Conservation (phyloP, 495 filamentous ascomycete genomes). For the Penicillium fimorum region DNA sequence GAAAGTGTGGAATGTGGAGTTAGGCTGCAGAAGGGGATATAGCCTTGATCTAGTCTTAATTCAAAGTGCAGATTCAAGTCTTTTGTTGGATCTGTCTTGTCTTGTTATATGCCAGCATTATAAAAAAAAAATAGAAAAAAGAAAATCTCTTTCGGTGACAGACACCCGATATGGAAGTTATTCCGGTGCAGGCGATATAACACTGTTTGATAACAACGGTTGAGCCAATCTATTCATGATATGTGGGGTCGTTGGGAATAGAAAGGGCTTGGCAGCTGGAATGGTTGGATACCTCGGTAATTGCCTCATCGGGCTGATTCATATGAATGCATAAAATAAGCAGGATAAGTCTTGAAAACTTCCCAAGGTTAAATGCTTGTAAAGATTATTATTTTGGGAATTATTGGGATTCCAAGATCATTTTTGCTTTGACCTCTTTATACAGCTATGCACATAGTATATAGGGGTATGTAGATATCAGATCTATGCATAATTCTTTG, state of each 20-base stretch:
- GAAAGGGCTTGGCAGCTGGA: constrained; percentile 1
- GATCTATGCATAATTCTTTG: not conserved
- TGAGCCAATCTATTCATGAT: constrained; percentile 12
- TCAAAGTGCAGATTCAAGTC: not conserved
- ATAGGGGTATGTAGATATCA: not conserved
- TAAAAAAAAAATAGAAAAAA: not conserved
- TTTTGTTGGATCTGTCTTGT: not conserved
- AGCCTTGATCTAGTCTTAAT: not conserved
- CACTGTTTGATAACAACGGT: constrained; percentile 1
- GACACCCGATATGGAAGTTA: constrained; percentile 2
- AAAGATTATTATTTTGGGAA: no score
- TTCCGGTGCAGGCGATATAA: constrained; percentile 1
- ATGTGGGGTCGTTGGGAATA: constrained; percentile 14
- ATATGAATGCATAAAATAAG: constrained; percentile 3
- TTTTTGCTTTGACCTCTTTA: no score
- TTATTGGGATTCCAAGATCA: no score
- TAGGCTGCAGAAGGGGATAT: not conserved
- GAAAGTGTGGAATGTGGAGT: not conserved
- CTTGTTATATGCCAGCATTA: not conserved
- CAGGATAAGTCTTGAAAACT: no score
- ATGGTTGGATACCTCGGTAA: constrained; percentile 4
- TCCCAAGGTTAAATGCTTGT: no score
- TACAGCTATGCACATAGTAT: no score
- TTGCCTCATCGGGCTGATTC: constrained; percentile 1
- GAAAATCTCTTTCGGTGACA: not conserved